phyloP scores from a whole-genome alignment of 805 yeast species.

The Sporopachydermia lactativora region DNA sequence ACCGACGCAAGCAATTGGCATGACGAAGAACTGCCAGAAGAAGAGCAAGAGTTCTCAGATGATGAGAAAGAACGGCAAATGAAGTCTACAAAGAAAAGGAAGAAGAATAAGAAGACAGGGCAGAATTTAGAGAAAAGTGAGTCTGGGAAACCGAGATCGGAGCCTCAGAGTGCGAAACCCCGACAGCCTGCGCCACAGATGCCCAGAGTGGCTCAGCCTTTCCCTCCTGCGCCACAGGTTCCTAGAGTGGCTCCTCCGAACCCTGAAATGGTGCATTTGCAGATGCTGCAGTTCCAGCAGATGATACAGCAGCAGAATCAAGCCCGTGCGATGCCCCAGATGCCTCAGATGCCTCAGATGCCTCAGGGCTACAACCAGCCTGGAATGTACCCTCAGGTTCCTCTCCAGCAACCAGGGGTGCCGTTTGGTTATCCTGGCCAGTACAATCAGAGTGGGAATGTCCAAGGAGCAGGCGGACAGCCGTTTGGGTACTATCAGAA shows the following conservation, averaged over 20 bases:
- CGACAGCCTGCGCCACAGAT: constrained; percentile 2
- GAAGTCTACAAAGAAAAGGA: constrained; percentile 49
- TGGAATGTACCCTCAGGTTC: constrained; percentile 3
- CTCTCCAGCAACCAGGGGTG: too few relatives aligned
- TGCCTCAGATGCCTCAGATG: constrained; percentile 5
- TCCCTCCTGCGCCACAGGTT: neutral
- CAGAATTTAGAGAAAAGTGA: constrained; percentile 10
- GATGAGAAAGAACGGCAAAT: constrained; percentile 76
- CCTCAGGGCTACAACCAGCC: constrained; percentile 5
- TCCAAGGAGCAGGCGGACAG: too few relatives aligned
- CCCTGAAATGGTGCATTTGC: constrained; percentile 1
- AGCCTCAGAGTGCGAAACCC: neutral
- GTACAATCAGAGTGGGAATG: too few relatives aligned
- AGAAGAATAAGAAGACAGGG: constrained; percentile 29
- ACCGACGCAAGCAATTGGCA: constrained; percentile 91
- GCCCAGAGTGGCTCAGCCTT: neutral
- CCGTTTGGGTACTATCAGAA: too few relatives aligned
- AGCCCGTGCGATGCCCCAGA: constrained; percentile 1
- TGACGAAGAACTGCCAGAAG: constrained; percentile 88
- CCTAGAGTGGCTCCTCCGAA: neutral
- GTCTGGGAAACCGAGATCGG: constrained; percentile 3
- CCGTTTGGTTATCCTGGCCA: too few relatives aligned
- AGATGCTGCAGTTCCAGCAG: constrained; percentile 6
- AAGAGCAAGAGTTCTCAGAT: constrained; percentile 90
- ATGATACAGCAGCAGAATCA: constrained; percentile 4